Evolutionary conservation across 2,329 filamentous ascomycete species (phyloP).

Genomic region (Hypomyces perniciosus): DNA sequence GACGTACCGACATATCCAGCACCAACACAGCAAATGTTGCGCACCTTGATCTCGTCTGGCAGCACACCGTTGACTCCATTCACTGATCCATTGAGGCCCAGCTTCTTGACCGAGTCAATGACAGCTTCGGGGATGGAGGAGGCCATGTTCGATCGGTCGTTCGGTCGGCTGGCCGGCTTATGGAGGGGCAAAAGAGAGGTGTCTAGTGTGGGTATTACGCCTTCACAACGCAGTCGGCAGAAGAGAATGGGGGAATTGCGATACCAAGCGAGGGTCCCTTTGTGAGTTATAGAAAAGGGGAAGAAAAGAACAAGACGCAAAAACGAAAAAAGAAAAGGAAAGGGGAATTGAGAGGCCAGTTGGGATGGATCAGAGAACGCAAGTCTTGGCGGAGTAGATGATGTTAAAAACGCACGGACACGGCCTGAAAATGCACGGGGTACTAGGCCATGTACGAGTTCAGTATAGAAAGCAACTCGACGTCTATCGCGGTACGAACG

Average conservation of each 20-base stretch:
- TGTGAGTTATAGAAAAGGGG: slow-evolving; percentile 2
- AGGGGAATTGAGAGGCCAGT: slow-evolving; percentile 4
- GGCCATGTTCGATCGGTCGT: slow-evolving; percentile 16
- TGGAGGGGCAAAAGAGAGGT: slow-evolving; percentile 6
- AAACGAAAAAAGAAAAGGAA: slow-evolving; percentile 6
- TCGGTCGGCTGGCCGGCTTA: background rate
- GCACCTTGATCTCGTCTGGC: slow-evolving; percentile 32
- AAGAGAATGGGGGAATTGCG: slow-evolving; percentile 9
- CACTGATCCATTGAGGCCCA: slow-evolving; percentile 28
- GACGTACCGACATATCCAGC: slow-evolving; percentile 69
- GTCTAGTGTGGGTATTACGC: background rate
- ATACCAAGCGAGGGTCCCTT: slow-evolving; percentile 3
- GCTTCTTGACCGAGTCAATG: slow-evolving; percentile 25
- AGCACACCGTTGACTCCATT: slow-evolving; percentile 25
- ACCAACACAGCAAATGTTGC: slow-evolving; percentile 66
- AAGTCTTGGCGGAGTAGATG: slow-evolving; percentile 3
- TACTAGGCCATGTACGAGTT: background rate
- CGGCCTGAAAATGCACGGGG: background rate
- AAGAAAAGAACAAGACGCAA: slow-evolving; percentile 1
- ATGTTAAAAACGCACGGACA: too few species aligned
- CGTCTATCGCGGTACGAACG: too few species aligned
- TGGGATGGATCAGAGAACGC: too few species aligned
- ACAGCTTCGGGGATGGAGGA: slow-evolving; percentile 18
- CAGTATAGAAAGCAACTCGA: too few species aligned
- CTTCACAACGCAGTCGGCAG: background rate